A percentile compares a stretch with the other conserved stretches of the same genome.
Conservation (phyloP, 129 eudicot genomes). For the Saussurea involucrata region DNA sequence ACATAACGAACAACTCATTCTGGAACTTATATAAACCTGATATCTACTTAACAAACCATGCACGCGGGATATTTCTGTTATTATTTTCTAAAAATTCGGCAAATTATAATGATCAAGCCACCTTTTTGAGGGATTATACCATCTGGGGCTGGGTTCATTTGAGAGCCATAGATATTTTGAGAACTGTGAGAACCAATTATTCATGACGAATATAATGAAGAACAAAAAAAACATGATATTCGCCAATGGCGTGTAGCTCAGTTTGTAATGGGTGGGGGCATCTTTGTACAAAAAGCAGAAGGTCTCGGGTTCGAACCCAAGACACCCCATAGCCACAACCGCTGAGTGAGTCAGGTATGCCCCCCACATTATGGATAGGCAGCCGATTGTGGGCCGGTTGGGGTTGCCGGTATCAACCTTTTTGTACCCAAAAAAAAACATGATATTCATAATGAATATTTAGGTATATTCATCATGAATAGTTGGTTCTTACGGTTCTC, state of each 20-base stretch:
- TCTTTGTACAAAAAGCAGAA: too few species aligned
- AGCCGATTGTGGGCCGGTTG: too few species aligned
- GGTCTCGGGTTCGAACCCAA: too few species aligned
- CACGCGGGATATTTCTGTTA: neutral
- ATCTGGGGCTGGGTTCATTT: neutral
- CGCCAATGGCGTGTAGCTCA: too few species aligned
- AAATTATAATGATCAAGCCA: neutral
- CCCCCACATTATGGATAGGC: too few species aligned
- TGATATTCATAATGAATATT: neutral
- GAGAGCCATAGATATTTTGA: neutral
- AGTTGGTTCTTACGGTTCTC: neutral
- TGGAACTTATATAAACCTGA: neutral
- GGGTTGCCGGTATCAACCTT: too few species aligned
- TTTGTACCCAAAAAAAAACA: too few species aligned
- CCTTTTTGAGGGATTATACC: neutral
- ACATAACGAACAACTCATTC: neutral
- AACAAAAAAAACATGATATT: too few species aligned
- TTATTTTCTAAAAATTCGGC: neutral
- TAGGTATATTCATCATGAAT: neutral
- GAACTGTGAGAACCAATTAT: neutral
- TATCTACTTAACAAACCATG: neutral
- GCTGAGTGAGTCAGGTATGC: too few species aligned
- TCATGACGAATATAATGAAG: neutral
- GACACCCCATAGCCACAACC: too few species aligned
- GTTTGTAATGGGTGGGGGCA: too few species aligned